Evolutionary conservation across 179 eudicot species (phyloP).

Genomic region (Heliamphora pulchella): DNA sequence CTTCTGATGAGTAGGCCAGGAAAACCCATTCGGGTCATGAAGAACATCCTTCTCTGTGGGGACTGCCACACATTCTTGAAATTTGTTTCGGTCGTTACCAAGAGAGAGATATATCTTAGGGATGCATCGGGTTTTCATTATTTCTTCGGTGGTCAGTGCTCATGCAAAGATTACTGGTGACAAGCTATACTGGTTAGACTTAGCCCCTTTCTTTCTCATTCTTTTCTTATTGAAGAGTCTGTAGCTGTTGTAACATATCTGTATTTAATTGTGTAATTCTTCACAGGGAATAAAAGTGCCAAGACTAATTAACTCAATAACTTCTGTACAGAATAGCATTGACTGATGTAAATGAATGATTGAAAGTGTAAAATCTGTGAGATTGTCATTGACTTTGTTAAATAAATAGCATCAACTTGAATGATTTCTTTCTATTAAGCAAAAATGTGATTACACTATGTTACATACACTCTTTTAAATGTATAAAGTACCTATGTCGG

Average conservation of each 20-base stretch:
- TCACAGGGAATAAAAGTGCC: neutral
- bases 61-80: slow-evolving; percentile 87
- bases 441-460: no score
- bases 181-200: neutral
- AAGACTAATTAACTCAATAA: neutral
- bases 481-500: no score
- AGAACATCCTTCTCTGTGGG: slow-evolving; percentile 70
- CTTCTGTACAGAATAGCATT: neutral
- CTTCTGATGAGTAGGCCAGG: slow-evolving; percentile 47
- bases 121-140: slow-evolving; percentile 81
- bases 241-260: slow-evolving; percentile 15
- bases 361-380: neutral
- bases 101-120: slow-evolving; percentile 58
- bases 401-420: neutral
- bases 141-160: slow-evolving; percentile 61
- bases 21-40: slow-evolving; percentile 53
- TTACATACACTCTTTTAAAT: no score
- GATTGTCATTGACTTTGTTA: neutral
- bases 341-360: neutral
- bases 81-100: slow-evolving; percentile 58
- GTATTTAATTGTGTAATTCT: slow-evolving; percentile 14
- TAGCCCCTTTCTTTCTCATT: neutral
- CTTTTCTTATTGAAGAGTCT: slow-evolving; percentile 9
- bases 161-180: slow-evolving; percentile 48
- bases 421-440: no score